Percentiles rank a stretch among this genome's conserved stretches.
Conservation (phyloP, 352 stramenopile genomes). For the Phytophthora pseudosyringae region DNA sequence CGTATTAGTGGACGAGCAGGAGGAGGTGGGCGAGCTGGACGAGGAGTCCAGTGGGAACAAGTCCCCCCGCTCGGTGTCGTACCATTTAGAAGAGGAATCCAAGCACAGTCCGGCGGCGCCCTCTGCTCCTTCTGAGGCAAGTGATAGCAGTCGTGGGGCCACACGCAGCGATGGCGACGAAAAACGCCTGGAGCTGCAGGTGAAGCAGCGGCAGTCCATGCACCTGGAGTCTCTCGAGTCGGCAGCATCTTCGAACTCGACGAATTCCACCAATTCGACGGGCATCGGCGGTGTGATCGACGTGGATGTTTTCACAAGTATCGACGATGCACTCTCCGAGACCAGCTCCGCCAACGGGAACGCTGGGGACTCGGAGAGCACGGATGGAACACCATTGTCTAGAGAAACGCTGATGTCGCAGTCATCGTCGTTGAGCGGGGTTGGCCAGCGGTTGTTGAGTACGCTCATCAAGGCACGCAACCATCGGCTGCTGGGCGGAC, state of each 20-base stretch:
- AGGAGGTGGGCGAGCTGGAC: constrained; percentile 47
- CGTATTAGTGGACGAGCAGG: constrained; percentile 80
- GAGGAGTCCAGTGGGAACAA: constrained; percentile 45
- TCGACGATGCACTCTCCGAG: constrained; percentile 71
- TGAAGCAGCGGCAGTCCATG: constrained; percentile 34
- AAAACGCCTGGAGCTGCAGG: constrained; percentile 27
- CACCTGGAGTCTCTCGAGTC: constrained; percentile 42
- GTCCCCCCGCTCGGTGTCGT: constrained; percentile 59
- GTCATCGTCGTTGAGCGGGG: constrained; percentile 70
- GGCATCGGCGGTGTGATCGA: constrained; percentile 77
- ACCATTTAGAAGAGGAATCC: constrained; percentile 71
- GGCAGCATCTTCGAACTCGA: constrained; percentile 39
- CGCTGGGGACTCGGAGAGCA: constrained; percentile 25
- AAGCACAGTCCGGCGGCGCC: constrained; percentile 50
- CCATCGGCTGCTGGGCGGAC: constrained; percentile 60
- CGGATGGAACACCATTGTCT: constrained; percentile 20
- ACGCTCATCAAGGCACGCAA: constrained; percentile 75
- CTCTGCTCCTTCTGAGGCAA: constrained; percentile 23
- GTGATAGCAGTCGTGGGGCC: constrained; percentile 19
- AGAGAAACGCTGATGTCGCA: constrained; percentile 41
- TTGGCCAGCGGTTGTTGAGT: constrained; percentile 72
- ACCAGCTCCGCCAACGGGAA: constrained; percentile 35
- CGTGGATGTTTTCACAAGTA: constrained; percentile 80
- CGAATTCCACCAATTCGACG: constrained; percentile 24
- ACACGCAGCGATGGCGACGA: constrained; percentile 25